Evolutionary conservation across 345 rosid genomes (phyloP).

Genomic region (Noccaea bulbosa): DNA sequence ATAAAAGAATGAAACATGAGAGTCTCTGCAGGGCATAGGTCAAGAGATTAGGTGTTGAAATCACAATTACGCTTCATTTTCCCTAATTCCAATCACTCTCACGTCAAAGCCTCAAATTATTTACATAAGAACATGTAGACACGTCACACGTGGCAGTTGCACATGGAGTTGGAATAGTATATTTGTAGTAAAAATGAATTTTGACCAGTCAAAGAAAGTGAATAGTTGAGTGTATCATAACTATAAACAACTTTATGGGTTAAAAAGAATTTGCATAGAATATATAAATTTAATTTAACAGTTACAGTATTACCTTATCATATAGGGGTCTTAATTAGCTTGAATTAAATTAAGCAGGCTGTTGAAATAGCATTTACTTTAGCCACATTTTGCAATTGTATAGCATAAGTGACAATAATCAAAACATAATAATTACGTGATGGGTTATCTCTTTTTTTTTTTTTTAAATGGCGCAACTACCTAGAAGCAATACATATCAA

Average conservation of each 20-base stretch:
- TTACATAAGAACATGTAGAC: background rate
- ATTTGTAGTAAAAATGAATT: slow-evolving; percentile 15
- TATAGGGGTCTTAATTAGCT: background rate
- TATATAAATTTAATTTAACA: background rate
- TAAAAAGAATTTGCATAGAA: slow-evolving; percentile 1
- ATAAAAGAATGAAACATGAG: slow-evolving; percentile 7
- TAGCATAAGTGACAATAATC: slow-evolving; percentile 5
- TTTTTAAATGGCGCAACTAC: slow-evolving; percentile 1
- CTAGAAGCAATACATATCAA: background rate
- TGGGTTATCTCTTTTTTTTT: background rate
- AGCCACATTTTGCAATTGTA: slow-evolving; percentile 12
- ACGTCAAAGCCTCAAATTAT: slow-evolving; percentile 11
- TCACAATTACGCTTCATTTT: slow-evolving; percentile 27
- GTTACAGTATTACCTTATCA: slow-evolving; percentile 1
- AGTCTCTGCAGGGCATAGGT: slow-evolving; percentile 20
- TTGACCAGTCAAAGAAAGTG: slow-evolving; percentile 40
- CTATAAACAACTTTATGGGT: slow-evolving; percentile 13
- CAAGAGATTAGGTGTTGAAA: slow-evolving; percentile 36
- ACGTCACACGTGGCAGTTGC: slow-evolving; percentile 15
- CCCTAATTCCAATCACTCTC: slow-evolving; percentile 4
- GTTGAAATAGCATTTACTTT: slow-evolving; percentile 21
- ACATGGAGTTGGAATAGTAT: slow-evolving; percentile 22
- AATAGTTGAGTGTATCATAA: slow-evolving; percentile 25
- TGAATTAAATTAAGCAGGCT: background rate
- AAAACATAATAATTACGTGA: slow-evolving; percentile 4